A percentile compares a stretch with the other conserved stretches of the same genome.
These are phyloP conservation scores for Zygosaccharomyces bisporus DNA, from an alignment of 805 yeast genomes.

Conservation along the genomic window DNA sequence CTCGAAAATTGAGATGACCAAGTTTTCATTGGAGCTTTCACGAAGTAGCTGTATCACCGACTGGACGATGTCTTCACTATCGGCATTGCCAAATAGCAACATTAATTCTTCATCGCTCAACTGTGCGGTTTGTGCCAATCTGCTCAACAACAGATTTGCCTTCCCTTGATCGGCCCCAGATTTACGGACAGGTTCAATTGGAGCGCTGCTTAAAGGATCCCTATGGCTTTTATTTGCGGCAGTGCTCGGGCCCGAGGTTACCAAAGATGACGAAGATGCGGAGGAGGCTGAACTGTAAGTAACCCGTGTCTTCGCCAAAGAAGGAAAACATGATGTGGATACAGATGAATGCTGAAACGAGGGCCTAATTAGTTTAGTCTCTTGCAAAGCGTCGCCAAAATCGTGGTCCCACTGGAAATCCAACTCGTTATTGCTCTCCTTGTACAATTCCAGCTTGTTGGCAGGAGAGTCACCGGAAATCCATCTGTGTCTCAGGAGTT, in stretches of 20 bases:
- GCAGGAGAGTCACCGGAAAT: conserved; percentile 13
- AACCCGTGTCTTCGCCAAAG: conserved; percentile 5
- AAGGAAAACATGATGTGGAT: conserved; percentile 5
- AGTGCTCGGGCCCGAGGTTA: not conserved
- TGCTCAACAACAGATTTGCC: not conserved
- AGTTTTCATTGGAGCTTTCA: conserved; percentile 8
- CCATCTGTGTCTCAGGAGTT: conserved; percentile 60
- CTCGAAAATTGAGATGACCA: conserved; percentile 16
- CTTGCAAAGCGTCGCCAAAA: conserved; percentile 21
- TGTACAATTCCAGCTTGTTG: conserved; percentile 24
- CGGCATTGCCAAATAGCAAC: conserved; percentile 15
- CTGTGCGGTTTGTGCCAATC: conserved; percentile 1
- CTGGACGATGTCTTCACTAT: conserved; percentile 15
- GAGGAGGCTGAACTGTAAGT: conserved; percentile 4
- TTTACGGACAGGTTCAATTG: not conserved
- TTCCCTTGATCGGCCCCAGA: not conserved
- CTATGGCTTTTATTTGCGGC: not conserved
- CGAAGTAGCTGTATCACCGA: conserved; percentile 9
- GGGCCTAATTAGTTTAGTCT: not conserved
- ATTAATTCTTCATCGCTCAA: conserved; percentile 2
- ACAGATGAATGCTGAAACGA: conserved; percentile 1
- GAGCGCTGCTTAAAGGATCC: not conserved
- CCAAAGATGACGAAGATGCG: conserved; percentile 3
- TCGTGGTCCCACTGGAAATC: conserved; percentile 30
- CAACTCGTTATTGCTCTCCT: conserved; percentile 24